These are phyloP conservation scores for Smallanthus sonchifolius DNA, from an alignment of 129 eudicot genomes.

Conservation along the genomic window DNA sequence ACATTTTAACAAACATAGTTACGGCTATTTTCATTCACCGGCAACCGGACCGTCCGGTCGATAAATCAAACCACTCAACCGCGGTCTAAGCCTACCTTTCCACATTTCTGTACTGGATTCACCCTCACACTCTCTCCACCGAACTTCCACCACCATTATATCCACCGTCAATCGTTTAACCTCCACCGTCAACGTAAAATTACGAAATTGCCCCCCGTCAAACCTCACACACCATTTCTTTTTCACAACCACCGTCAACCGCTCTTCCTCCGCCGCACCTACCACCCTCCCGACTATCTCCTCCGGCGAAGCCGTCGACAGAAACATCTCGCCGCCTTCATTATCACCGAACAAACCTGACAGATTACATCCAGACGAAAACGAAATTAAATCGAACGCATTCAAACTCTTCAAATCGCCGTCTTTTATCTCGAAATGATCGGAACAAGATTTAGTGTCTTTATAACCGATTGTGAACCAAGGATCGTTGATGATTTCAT, in stretches of 20 bases:
- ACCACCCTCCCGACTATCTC: slow-evolving; percentile 45
- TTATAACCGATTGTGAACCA: slow-evolving; percentile 54
- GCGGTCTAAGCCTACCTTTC: slow-evolving; percentile 49
- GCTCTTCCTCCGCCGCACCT: slow-evolving; percentile 36
- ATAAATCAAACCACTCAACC: slow-evolving; percentile 36
- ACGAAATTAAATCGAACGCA: slow-evolving; percentile 65
- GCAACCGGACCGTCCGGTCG: slow-evolving; percentile 31
- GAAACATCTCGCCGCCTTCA: slow-evolving; percentile 40
- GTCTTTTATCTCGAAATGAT: slow-evolving; percentile 27
- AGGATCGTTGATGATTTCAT: slow-evolving; percentile 43
- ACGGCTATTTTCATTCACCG: slow-evolving; percentile 12
- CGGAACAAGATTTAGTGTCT: neutral
- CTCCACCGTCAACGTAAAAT: slow-evolving; percentile 33
- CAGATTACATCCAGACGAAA: slow-evolving; percentile 50
- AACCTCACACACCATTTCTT: slow-evolving; percentile 37
- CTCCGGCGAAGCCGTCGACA: slow-evolving; percentile 46
- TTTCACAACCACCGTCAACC: slow-evolving; percentile 38
- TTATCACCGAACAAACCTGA: slow-evolving; percentile 47
- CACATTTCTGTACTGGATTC: slow-evolving; percentile 40
- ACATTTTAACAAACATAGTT: too few relatives aligned
- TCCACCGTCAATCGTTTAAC: slow-evolving; percentile 59
- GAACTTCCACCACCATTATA: slow-evolving; percentile 54
- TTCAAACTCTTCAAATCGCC: slow-evolving; percentile 33
- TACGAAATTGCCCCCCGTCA: slow-evolving; percentile 62
- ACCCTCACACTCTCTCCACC: slow-evolving; percentile 33